Evolutionary conservation across 768 basidiomycete genomes (phyloP).

Genomic region (Rhodotorula kratochvilovae): DNA sequence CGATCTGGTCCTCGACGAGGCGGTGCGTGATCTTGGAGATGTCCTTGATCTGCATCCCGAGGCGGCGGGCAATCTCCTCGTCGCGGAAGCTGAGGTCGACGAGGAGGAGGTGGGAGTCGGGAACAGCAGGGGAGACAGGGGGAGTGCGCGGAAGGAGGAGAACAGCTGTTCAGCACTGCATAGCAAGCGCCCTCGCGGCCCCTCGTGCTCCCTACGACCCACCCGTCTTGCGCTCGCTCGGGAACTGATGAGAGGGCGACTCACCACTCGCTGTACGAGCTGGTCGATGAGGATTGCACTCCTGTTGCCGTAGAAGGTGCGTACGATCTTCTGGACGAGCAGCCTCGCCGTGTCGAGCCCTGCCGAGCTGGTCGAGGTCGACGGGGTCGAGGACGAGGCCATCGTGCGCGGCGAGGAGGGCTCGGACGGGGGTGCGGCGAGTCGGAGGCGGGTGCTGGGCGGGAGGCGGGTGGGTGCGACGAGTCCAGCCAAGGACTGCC

Average conservation of each 20-base stretch:
- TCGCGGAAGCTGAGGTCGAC: constrained; percentile 67
- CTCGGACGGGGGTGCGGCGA: too few relatives aligned
- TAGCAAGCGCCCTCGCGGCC: too few relatives aligned
- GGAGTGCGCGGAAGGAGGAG: constrained; percentile 14
- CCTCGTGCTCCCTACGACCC: too few relatives aligned
- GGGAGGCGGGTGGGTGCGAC: neutral
- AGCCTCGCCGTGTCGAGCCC: constrained; percentile 75
- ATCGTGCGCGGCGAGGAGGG: neutral
- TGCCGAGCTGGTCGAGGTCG: constrained; percentile 47
- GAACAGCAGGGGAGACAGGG: constrained; percentile 10
- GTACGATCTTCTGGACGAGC: constrained; percentile 86
- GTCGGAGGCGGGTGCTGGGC: too few relatives aligned
- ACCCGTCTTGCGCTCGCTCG: too few relatives aligned
- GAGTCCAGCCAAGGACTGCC: neutral
- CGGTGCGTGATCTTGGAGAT: constrained; percentile 82
- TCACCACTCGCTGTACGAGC: constrained; percentile 90
- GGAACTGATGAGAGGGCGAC: too few relatives aligned
- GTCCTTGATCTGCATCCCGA: constrained; percentile 85
- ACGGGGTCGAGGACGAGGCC: neutral
- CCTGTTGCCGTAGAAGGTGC: constrained; percentile 91
- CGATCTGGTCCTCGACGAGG: constrained; percentile 69
- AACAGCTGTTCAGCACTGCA: constrained; percentile 40
- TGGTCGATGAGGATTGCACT: constrained; percentile 90
- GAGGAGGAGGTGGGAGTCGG: neutral
- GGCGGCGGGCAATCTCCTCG: constrained; percentile 83